A percentile compares a stretch with the other conserved stretches of the same genome.
Evolutionary conservation across 2,329 filamentous ascomycete species (phyloP).

Genomic region (Pseudocercospora pini-densiflorae): DNA sequence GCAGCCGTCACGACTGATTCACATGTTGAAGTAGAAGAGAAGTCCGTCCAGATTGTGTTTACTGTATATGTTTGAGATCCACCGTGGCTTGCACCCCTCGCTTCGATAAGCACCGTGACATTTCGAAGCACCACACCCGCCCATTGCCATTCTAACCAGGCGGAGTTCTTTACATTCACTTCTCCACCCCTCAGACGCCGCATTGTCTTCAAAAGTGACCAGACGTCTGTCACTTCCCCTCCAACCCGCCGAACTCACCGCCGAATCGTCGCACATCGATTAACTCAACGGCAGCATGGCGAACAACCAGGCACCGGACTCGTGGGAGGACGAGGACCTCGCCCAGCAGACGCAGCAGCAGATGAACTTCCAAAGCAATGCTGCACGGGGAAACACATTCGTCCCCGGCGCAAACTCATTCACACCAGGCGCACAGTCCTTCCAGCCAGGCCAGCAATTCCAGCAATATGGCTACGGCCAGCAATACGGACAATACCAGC

Average conservation of each 20-base stretch:
- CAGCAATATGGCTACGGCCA: constrained; percentile 46
- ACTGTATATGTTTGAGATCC: background rate
- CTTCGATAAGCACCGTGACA: background rate
- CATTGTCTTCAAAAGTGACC: background rate
- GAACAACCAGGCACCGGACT: constrained; percentile 55
- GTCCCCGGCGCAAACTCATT: constrained; percentile 43
- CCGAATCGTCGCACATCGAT: constrained; percentile 4
- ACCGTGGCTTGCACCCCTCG: background rate
- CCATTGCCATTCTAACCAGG: background rate
- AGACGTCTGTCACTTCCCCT: background rate
- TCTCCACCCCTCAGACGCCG: background rate
- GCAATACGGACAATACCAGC: constrained; percentile 37
- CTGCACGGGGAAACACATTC: constrained; percentile 34
- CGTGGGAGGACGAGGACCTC: constrained; percentile 71
- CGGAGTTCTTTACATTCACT: background rate
- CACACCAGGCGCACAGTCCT: constrained; percentile 42
- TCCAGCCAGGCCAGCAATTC: constrained; percentile 37
- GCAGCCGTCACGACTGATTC: too few species aligned
- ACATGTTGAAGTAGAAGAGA: too few species aligned
- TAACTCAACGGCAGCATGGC: constrained; percentile 30
- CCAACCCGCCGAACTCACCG: background rate
- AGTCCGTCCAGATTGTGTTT: too few species aligned
- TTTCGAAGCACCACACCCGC: too few species aligned
- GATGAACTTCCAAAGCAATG: constrained; percentile 40
- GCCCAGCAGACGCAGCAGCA: constrained; percentile 45